Percentiles rank a stretch among this genome's conserved stretches.
Conservation (phyloP, 2,329 filamentous ascomycete species). For the Aspergillus ibericus region DNA sequence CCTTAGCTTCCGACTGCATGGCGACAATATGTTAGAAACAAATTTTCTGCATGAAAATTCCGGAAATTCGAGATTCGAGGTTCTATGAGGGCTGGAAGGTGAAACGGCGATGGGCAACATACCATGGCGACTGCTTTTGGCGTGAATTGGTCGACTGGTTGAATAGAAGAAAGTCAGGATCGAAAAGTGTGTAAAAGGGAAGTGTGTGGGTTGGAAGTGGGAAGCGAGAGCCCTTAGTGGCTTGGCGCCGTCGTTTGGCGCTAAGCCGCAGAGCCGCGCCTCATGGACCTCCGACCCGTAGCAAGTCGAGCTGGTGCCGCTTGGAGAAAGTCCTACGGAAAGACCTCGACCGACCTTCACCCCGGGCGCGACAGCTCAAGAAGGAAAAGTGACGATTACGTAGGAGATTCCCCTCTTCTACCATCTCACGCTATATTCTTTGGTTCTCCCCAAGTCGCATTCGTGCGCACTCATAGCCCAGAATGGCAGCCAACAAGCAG, state of each 20-base stretch:
- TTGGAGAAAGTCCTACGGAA: neutral
- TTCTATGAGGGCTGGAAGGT: conserved; percentile 5
- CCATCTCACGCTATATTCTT: conserved; percentile 24
- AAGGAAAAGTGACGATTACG: conserved; percentile 15
- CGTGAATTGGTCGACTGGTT: conserved; percentile 41
- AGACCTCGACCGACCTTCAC: neutral
- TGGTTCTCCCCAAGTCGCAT: conserved; percentile 43
- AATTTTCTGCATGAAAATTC: neutral
- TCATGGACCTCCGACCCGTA: conserved; percentile 10
- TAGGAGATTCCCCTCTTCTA: conserved; percentile 25
- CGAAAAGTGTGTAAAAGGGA: conserved; percentile 36
- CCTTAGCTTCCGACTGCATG: conserved; percentile 65
- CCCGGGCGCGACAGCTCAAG: conserved; percentile 9
- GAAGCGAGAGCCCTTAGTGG: conserved; percentile 41
- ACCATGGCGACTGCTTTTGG: conserved; percentile 51
- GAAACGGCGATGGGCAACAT: conserved; percentile 28
- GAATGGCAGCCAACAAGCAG: conserved; percentile 78
- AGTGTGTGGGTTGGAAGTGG: conserved; percentile 36
- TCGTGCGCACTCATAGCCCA: conserved; percentile 42
- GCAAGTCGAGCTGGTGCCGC: conserved; percentile 1
- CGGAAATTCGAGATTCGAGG: conserved; percentile 1
- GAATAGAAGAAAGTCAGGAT: conserved; percentile 31
- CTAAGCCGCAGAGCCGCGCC: conserved; percentile 28
- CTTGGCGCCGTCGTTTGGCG: conserved; percentile 32
- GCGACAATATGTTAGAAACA: conserved; percentile 25